Evolutionary conservation across 1,284 basidiomycete genomes (phyloP).

Genomic region (Mrakiaceae sp.): DNA sequence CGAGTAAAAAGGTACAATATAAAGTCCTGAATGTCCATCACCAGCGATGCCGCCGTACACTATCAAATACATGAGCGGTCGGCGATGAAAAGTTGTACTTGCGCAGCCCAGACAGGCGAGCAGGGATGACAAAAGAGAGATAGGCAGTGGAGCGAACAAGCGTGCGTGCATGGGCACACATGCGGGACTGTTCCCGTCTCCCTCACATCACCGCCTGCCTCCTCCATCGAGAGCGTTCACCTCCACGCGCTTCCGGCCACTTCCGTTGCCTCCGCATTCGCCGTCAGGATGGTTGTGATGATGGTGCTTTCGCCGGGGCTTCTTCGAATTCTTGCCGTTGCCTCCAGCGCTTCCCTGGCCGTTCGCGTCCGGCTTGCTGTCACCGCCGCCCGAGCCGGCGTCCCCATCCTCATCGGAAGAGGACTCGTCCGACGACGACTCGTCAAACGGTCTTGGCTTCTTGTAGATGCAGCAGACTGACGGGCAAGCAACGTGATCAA

Average conservation of each 20-base stretch:
- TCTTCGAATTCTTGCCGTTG: too few relatives aligned
- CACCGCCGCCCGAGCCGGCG: conserved; percentile 1
- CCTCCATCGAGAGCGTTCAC: not conserved
- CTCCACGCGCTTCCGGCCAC: not conserved
- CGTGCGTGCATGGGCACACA: too few relatives aligned
- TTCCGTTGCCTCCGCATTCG: not conserved
- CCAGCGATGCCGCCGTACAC: too few relatives aligned
- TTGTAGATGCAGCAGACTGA: conserved; percentile 83
- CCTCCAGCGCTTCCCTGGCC: too few relatives aligned
- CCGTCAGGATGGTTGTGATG: not conserved
- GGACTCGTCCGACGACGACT: conserved; percentile 52
- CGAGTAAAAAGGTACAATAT: too few relatives aligned
- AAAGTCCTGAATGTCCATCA: too few relatives aligned
- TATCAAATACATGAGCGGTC: too few relatives aligned
- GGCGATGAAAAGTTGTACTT: too few relatives aligned
- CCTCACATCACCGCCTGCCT: not conserved
- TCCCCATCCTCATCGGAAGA: conserved; percentile 43
- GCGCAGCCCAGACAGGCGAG: too few relatives aligned
- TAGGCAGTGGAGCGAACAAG: too few relatives aligned
- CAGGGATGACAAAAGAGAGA: too few relatives aligned
- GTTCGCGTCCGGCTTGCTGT: not conserved
- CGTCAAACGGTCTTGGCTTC: conserved; percentile 62
- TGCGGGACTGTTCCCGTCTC: too few relatives aligned
- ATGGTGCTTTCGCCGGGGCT: not conserved
- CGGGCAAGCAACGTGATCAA: not conserved